Conservation (phyloP, 2,329 filamentous ascomycete species). For the Fusarium continuum region DNA sequence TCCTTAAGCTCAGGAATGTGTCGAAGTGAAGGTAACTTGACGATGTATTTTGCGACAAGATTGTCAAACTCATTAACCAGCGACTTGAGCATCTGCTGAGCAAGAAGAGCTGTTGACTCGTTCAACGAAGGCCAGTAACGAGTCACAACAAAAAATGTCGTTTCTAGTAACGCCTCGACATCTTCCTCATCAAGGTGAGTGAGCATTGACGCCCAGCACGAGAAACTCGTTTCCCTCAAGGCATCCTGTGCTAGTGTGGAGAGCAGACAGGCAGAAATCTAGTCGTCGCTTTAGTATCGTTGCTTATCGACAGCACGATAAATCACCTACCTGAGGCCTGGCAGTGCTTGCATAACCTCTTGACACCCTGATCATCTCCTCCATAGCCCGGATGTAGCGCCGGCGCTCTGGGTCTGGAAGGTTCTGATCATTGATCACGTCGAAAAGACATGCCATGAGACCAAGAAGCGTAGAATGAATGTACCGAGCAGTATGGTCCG, state of each 20-base stretch:
- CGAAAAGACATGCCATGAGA: constrained; percentile 83
- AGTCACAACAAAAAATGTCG: constrained; percentile 87
- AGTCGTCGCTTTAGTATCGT: constrained; percentile 8
- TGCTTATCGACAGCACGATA: not conserved
- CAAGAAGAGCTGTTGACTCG: constrained; percentile 65
- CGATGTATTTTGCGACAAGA: constrained; percentile 72
- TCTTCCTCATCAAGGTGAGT: constrained; percentile 79
- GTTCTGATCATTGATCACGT: constrained; percentile 76
- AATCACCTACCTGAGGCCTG: constrained; percentile 77
- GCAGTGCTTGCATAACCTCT: constrained; percentile 78
- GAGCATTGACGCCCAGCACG: constrained; percentile 85
- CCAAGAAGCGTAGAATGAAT: constrained; percentile 86
- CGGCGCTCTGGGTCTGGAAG: constrained; percentile 73
- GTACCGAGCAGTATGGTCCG: constrained; percentile 74
- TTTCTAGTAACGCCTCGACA: constrained; percentile 81
- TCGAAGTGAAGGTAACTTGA: constrained; percentile 80
- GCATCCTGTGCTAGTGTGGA: constrained; percentile 79
- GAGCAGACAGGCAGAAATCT: constrained; percentile 92
- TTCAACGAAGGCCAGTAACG: constrained; percentile 80
- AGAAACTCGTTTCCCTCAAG: constrained; percentile 81
- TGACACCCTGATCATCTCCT: constrained; percentile 84
- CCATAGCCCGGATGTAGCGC: constrained; percentile 82
- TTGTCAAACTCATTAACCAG: constrained; percentile 71
- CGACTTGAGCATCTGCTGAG: constrained; percentile 69
- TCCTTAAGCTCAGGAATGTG: constrained; percentile 74